Percentiles rank a stretch among this genome's conserved stretches.
These are phyloP conservation scores for sunflower (Helianthus annuus) DNA, from an alignment of 129 eudicot genomes.

Conservation along the genomic window DNA sequence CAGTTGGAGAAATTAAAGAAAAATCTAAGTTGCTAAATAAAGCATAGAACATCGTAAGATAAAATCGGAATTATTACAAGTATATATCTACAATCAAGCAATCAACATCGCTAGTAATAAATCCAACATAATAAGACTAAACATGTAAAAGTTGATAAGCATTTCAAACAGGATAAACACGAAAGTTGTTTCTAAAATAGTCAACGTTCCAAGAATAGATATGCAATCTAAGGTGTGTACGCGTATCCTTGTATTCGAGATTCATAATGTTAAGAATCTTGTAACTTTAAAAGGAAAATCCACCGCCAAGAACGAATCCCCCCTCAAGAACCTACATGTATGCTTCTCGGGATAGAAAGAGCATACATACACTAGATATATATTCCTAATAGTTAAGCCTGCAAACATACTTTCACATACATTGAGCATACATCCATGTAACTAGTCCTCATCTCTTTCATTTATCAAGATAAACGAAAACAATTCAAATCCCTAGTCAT, in stretches of 20 bases:
- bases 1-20: too few species aligned
- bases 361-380: neutral
- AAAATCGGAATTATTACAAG: too few species aligned
- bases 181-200: neutral
- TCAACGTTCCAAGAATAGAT: neutral
- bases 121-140: too few species aligned
- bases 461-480: neutral
- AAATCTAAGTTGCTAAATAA: too few species aligned
- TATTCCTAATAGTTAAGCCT: too few species aligned
- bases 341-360: neutral
- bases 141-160: too few species aligned
- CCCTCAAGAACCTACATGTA: neutral
- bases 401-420: neutral
- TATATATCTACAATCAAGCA: too few species aligned
- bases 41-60: too few species aligned
- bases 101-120: too few species aligned
- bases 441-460: neutral
- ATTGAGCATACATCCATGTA: neutral
- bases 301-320: neutral
- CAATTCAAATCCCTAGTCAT: neutral
- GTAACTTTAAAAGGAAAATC: neutral
- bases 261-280: neutral
- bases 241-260: neutral
- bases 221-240: too few species aligned
- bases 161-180: constrained; percentile 3